phyloP scores from a whole-genome alignment of 805 yeast genomes.

The Teunomyces panamensis region DNA sequence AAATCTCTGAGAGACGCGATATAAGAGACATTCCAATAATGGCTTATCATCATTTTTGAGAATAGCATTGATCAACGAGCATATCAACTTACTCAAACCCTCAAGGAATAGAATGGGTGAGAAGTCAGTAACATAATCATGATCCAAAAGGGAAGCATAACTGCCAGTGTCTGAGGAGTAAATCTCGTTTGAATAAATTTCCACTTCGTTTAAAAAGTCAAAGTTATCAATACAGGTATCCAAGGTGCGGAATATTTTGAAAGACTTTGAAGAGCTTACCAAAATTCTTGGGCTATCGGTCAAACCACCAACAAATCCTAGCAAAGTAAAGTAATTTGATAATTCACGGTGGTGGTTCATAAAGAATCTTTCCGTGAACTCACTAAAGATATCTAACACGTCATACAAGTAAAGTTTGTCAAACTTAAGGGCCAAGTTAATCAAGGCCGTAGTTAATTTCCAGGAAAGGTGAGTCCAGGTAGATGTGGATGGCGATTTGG shows the following conservation, averaged over 20 bases:
- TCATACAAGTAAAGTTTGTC: conserved; percentile 18
- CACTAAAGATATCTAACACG: conserved; percentile 25
- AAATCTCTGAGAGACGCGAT: conserved; percentile 19
- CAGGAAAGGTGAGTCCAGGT: conserved; percentile 35
- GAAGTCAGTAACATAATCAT: conserved; percentile 28
- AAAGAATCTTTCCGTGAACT: conserved; percentile 27
- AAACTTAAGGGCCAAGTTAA: conserved; percentile 26
- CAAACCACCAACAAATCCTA: conserved; percentile 35
- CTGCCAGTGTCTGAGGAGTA: conserved; percentile 9
- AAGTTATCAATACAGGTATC: conserved; percentile 37
- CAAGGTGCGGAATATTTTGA: conserved; percentile 30
- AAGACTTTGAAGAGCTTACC: conserved; percentile 17
- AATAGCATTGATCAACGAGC: conserved; percentile 30
- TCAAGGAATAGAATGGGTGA: conserved; percentile 36
- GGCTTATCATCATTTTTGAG: conserved; percentile 20
- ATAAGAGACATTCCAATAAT: conserved; percentile 29
- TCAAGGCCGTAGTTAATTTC: conserved; percentile 31
- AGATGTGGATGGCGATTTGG: conserved; percentile 17
- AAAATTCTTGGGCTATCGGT: conserved; percentile 25
- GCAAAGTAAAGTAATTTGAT: conserved; percentile 33
- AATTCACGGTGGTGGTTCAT: conserved; percentile 16
- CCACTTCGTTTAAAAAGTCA: conserved; percentile 37
- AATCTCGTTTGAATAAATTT: conserved; percentile 23
- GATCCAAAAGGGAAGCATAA: conserved; percentile 17
- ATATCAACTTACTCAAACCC: conserved; percentile 33